Conservation (phyloP, 306 rosid genomes). For the Cotoneaster glaucophyllus region DNA sequence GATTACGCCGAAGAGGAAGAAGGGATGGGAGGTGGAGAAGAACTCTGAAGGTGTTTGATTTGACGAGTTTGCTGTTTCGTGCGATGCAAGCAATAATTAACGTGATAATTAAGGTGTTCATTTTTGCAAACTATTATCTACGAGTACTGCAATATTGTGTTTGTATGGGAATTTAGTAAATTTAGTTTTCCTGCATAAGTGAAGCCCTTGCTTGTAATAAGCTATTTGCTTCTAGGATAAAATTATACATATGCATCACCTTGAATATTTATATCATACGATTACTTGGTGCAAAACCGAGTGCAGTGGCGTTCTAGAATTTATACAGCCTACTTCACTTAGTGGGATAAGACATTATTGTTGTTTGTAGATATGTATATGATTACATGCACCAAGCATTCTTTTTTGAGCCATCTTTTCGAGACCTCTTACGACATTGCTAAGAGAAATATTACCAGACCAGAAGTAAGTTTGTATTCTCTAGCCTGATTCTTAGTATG, state of each 20-base stretch:
- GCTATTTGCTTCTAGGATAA: not conserved
- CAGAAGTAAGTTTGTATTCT: too few species aligned
- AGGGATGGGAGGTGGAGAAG: constrained; percentile 20
- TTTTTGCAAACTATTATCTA: not conserved
- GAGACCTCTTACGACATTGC: not conserved
- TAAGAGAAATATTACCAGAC: not conserved
- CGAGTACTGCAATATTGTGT: not conserved
- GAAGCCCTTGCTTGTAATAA: not conserved
- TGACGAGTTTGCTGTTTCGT: constrained; percentile 12
- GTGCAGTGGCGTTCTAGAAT: fast-evolving
- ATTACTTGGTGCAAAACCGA: too few species aligned
- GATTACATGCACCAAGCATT: not conserved
- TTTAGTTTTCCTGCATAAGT: not conserved
- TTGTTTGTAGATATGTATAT: not conserved
- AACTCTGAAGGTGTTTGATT: constrained; percentile 33
- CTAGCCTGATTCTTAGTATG: not conserved
- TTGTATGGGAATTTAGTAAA: not conserved
- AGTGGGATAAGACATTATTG: too few species aligned
- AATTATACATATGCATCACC: not conserved
- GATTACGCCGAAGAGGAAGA: constrained; percentile 35
- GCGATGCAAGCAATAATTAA: constrained; percentile 22
- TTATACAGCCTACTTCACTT: too few species aligned
- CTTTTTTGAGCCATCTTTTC: not conserved
- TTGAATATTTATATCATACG: not conserved
- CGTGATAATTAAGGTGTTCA: not conserved